Conservation (phyloP, 305 asterid genomes). For the Fraxinus paxiana region DNA sequence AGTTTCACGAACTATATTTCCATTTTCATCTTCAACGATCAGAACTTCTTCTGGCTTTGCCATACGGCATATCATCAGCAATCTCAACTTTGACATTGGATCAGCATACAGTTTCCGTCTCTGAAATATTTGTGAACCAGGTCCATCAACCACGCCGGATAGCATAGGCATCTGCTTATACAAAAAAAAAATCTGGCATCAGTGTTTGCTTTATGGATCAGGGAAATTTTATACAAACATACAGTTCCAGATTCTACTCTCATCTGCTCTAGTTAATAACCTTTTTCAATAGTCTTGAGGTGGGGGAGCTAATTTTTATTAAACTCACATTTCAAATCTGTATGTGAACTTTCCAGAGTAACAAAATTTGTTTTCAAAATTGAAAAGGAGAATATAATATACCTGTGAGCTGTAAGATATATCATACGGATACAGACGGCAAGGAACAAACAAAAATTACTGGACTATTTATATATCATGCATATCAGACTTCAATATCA, state of each 20-base stretch:
- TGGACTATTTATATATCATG: neutral
- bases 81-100: constrained; percentile 92
- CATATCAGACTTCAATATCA: neutral
- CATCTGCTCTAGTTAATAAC: neutral
- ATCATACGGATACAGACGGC: neutral
- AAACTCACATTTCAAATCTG: neutral
- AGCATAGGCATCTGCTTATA: constrained; percentile 55
- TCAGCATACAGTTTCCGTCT: constrained; percentile 81
- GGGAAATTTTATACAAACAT: neutral
- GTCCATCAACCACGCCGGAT: constrained; percentile 70
- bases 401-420: neutral
- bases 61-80: constrained; percentile 95
- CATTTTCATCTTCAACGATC: constrained; percentile 97
- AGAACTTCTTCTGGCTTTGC: constrained; percentile 99
- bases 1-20: constrained; percentile 97
- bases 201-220: neutral
- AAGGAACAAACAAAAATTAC: neutral
- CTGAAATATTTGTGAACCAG: constrained; percentile 73
- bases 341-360: neutral
- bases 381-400: neutral
- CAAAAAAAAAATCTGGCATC: constrained; percentile 17
- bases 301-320: neutral
- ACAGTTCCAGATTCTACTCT: neutral
- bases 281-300: neutral
- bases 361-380: neutral